phyloP scores from a whole-genome alignment of 805 yeast genomes.

The Komagataella mondaviorum region DNA sequence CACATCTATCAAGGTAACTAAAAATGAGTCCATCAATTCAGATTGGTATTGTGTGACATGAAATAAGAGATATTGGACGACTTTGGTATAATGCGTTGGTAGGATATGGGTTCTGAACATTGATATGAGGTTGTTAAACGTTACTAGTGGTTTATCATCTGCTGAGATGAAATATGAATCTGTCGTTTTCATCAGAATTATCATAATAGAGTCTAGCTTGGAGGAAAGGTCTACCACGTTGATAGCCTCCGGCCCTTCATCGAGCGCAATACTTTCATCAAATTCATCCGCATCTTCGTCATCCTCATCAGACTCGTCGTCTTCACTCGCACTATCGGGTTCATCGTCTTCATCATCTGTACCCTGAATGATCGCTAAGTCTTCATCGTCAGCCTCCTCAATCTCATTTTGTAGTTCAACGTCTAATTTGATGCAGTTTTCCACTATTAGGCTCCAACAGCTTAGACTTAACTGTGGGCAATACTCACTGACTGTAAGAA shows the following conservation, averaged over 20 bases:
- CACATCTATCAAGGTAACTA: slow-evolving; percentile 71
- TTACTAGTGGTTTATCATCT: slow-evolving; percentile 20
- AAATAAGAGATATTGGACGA: slow-evolving; percentile 76
- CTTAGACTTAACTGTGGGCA: slow-evolving; percentile 64
- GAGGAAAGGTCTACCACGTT: slow-evolving; percentile 40
- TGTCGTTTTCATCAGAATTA: slow-evolving; percentile 41
- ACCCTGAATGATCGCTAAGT: slow-evolving; percentile 18
- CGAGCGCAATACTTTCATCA: slow-evolving; percentile 21
- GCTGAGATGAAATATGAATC: slow-evolving; percentile 10
- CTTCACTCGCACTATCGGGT: slow-evolving; percentile 13
- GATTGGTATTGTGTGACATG: slow-evolving; percentile 70
- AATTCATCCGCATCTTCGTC: slow-evolving; percentile 14
- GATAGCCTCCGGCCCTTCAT: slow-evolving; percentile 14
- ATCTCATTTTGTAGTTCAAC: slow-evolving; percentile 84
- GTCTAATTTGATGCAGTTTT: slow-evolving; percentile 73
- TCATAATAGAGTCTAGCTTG: slow-evolving; percentile 63
- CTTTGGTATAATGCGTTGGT: slow-evolving; percentile 86
- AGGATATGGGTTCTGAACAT: slow-evolving; percentile 71
- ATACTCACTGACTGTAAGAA: slow-evolving; percentile 46
- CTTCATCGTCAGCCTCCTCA: slow-evolving; percentile 73
- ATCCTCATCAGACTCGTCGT: slow-evolving; percentile 13
- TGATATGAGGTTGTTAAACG: slow-evolving; percentile 64
- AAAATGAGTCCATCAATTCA: slow-evolving; percentile 72
- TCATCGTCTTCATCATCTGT: slow-evolving; percentile 27
- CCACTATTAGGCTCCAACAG: slow-evolving; percentile 72